Base-by-base conservation (phyloP, 371 early-diverging fungal genomes). In the Mortierella sp. region DNA sequence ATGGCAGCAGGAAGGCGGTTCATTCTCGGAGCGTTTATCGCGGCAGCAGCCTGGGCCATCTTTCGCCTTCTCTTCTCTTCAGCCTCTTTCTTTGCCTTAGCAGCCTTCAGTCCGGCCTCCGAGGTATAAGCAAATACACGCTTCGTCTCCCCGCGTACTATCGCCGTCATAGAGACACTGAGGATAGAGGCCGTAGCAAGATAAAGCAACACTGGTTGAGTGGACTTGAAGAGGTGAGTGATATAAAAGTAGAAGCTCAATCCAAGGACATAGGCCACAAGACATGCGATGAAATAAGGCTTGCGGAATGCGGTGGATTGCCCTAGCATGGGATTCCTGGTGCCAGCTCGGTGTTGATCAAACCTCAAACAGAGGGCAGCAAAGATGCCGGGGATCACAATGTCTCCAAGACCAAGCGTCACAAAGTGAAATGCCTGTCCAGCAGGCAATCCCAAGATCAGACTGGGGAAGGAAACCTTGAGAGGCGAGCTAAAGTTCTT, bases 331-430 rank as follows among this genome's bases (percentile, higher is more conserved):
- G 79, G 73, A 37, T 78, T 71, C 58, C 60, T 71, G 41, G 14
- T 41, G 11, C 72, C 68, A 12, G 68, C 69, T 44, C 44, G 49
- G 79, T 85, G 62, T 32, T 94, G 91, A 83, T 98, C 98, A 72
- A 89, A 97, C 50, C 92, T 87, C 59, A 96, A 78, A 68, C 95
- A 94, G 15, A 98, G 85, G 0, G 97, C 95, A 5, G 96, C 90
- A 81, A 94, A 97, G 60, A 97, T 89, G 82, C 97, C 98, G 0
- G 98, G 99, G 59, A 98, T 90, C 12, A 97, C 97, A 79, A 99
- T 98, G 67, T 99, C 99, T 41, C 98, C 97, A 60, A 99, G 82
- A 6, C 97, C 97, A n/a, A 99, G 87, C 92, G 97, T 91, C 9
- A 95, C 87, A 68, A 95, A 95, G 34, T 81, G 63, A 44, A 81